phyloP scores from a whole-genome alignment of 1,139 yeast species.

The Candida tropicalis region DNA sequence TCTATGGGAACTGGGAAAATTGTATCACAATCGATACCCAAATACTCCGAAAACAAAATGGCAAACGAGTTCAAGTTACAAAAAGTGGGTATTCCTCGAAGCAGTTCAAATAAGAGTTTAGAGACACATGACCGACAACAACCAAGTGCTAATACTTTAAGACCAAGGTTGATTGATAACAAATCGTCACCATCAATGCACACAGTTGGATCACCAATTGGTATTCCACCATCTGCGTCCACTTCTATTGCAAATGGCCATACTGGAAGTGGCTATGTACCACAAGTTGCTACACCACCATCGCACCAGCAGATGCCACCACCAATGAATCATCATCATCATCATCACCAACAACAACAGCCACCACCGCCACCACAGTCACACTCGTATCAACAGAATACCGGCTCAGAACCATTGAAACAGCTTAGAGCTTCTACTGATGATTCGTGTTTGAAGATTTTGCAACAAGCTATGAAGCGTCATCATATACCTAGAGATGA shows the following conservation, averaged over 20 bases:
- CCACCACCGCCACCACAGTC: not conserved
- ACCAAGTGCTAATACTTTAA: slow-evolving; percentile 8
- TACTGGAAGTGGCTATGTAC: not conserved
- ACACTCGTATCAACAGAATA: slow-evolving; percentile 5
- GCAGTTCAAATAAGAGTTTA: slow-evolving; percentile 12
- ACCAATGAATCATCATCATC: slow-evolving; percentile 9
- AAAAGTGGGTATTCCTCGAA: slow-evolving; percentile 14
- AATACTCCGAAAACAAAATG: slow-evolving; percentile 15
- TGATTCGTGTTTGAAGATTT: slow-evolving; percentile 86
- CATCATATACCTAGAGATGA: slow-evolving; percentile 80
- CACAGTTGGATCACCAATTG: slow-evolving; percentile 12
- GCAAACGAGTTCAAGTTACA: slow-evolving; percentile 18
- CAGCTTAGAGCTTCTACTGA: slow-evolving; percentile 87
- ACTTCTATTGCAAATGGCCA: slow-evolving; percentile 5
- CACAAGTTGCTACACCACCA: slow-evolving; percentile 7
- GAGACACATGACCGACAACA: slow-evolving; percentile 6
- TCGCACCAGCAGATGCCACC: not conserved
- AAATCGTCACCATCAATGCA: slow-evolving; percentile 17
- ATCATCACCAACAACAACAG: not conserved
- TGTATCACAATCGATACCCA: slow-evolving; percentile 32
- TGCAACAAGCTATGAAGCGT: slow-evolving; percentile 87
- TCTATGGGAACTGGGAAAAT: slow-evolving; percentile 49
- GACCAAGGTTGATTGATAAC: slow-evolving; percentile 36
- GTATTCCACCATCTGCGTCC: slow-evolving; percentile 1
- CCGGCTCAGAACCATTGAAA: slow-evolving; percentile 67